Evolutionary conservation across 306 rosid species (phyloP).

Genomic region (Pachyrhizus erosus): DNA sequence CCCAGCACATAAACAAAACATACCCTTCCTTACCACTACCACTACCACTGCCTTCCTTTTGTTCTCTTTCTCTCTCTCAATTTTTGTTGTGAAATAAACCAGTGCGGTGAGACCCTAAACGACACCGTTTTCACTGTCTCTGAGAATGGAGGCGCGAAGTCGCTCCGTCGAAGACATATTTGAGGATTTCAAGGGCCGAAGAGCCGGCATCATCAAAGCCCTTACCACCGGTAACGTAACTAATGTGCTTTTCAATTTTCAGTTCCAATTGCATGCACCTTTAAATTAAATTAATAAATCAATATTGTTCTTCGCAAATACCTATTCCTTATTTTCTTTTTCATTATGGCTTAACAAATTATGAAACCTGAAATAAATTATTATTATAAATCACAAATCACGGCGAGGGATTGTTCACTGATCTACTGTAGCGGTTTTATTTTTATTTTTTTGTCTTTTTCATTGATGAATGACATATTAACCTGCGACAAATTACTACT

Average conservation of each 20-base stretch:
- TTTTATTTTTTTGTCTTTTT: neutral
- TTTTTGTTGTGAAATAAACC: neutral
- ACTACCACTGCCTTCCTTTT: neutral
- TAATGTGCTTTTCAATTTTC: neutral
- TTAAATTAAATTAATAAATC: neutral
- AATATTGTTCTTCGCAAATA: neutral
- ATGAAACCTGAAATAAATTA: neutral
- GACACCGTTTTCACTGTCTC: neutral
- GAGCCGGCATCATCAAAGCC: conserved; percentile 83
- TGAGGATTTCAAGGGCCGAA: conserved; percentile 83
- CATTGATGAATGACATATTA: neutral
- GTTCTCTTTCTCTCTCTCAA: neutral
- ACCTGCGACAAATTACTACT: neutral
- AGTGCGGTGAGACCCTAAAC: neutral
- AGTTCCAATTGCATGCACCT: neutral
- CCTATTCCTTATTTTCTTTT: neutral
- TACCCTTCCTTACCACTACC: too few species aligned
- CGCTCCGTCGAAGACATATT: conserved; percentile 88
- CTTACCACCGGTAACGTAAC: conserved; percentile 71
- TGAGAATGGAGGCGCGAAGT: conserved; percentile 58
- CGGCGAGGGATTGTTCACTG: neutral
- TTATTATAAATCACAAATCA: neutral
- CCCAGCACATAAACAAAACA: too few species aligned
- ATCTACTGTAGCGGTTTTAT: neutral
- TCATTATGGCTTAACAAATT: neutral